Base-by-base conservation (phyloP, 345 rosid genomes). In the Brassica nigra region DNA sequence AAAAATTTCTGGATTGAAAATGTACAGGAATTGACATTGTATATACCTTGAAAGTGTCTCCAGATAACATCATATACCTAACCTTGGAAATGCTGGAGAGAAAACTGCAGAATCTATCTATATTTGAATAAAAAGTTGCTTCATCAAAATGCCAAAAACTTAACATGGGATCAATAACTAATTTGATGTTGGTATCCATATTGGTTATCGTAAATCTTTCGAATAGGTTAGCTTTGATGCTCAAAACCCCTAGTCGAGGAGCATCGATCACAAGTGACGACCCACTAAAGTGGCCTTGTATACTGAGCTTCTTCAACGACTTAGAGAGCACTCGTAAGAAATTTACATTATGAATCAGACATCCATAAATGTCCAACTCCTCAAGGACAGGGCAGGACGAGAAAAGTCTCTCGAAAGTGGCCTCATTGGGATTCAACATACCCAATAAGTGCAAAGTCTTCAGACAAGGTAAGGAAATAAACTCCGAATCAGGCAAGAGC, bases 351-450 rank as follows among this genome's bases (percentile, higher is more conserved):
- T 4, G 6, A 59, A 23, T 59, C 12, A 23, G 37, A 11, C 5
- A 30, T n/a, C 18, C 20, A 52, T n/a, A 52, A 52, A 62, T 14
- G 20, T 62, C 16, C 3, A 62, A 30, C 5, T 62, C 66, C 20
- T 62, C 67, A 1, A 63, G 33, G 5, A 63, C 67, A 6, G 42
- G 67, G 39, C 42, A 6, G 20, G 20, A 63, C 10, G 14, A 67
- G 67, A 76, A 20, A 37, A 76, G 74, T 39, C 23, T 76, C 79
- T 68, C 67, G 4, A 37, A 61, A 27, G 39, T 62, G 39, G 67
- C 27, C 2, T 6, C 72, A 3, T 66, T 42, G n/a, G 18, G 6
- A 34, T 33, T 8, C 52, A 2, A 55, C 28, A 36, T 34, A 54
- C 20, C 20, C 8, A 52, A 1, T 54, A 54, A 54, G 9, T 15